These are phyloP conservation scores for Helicocarpus griseus DNA, from an alignment of 2,329 filamentous ascomycete genomes.

Conservation along the genomic window DNA sequence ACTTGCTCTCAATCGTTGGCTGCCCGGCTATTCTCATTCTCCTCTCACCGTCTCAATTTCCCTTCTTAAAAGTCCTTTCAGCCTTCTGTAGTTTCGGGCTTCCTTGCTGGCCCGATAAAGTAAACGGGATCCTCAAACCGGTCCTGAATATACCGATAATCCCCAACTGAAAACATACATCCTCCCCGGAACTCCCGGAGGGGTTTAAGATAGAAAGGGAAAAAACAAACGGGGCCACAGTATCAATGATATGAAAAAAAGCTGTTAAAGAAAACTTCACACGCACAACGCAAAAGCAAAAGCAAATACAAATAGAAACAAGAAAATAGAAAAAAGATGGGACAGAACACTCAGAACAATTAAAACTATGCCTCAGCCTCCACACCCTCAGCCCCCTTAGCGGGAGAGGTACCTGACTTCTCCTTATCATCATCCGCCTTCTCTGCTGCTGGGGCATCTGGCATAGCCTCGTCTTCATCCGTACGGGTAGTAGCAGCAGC, in stretches of 20 bases:
- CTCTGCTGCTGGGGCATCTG: slow-evolving; percentile 6
- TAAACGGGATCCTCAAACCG: not conserved
- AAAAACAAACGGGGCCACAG: not conserved
- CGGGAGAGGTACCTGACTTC: slow-evolving; percentile 1
- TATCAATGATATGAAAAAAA: not conserved
- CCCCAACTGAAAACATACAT: too few relatives aligned
- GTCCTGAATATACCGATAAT: not conserved
- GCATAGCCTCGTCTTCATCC: slow-evolving; percentile 11
- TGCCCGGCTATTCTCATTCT: too few relatives aligned
- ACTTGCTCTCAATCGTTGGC: too few relatives aligned
- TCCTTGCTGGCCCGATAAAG: too few relatives aligned
- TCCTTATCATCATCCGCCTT: slow-evolving; percentile 4
- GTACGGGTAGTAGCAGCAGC: slow-evolving; percentile 2
- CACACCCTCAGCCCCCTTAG: slow-evolving; percentile 4
- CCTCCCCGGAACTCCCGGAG: not conserved
- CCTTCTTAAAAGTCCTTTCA: too few relatives aligned
- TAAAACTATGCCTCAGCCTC: slow-evolving; percentile 5
- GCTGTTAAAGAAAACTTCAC: slow-evolving; percentile 7
- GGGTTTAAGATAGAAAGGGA: not conserved
- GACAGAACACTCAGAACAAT: too few relatives aligned
- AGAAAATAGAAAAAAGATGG: slow-evolving; percentile 15
- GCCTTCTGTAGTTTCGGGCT: too few relatives aligned
- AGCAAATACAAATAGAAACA: slow-evolving; percentile 9
- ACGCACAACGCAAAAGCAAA: not conserved
- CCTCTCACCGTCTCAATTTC: too few relatives aligned